Base-by-base conservation (phyloP, 257 asterid genomes). In the Solanum megistacrolobum region DNA sequence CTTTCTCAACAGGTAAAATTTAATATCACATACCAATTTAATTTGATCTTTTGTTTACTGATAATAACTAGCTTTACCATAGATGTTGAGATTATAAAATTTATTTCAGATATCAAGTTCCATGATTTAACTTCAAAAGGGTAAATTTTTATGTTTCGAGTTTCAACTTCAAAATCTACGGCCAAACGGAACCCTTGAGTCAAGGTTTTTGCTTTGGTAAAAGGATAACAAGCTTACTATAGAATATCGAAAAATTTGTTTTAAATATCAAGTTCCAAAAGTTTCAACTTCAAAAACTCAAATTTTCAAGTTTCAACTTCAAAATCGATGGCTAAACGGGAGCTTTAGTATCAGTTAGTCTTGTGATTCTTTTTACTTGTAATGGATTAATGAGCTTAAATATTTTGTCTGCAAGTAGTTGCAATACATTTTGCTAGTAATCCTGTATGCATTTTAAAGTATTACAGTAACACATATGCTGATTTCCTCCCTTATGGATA, bases 1-100 rank as follows among this genome's bases (percentile, higher is more conserved):
- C 91, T 85, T 58, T 1, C 81, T 86, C 96, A 96, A 39, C 98
- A 97, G 98, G 99, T 92, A 72, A 2, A 72, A 21, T 65, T 65
- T 25, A 65, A 18, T 2, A 8, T 73, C 46, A 73, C 29, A 20
- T 74, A 35, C 82, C n/a, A 65, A 25, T 65, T 65, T 71, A 46
- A 46, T 66, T 18, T 32, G 38, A 72, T 73, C 43, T 73, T 68
- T 1, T 62, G 4, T 31, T 31, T 4, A 31, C 39, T 31, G 76
- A 71, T 71, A 8, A 5, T 66, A 66, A 27, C 74, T 27, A 68
- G 36, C 36, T 29, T 29, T 68, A n/a, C 32, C 3, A 65, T 65
- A 65, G 1, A 65, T n/a, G 12, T 65, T 65, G 72, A 25, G 32
- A n/a, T n/a, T 1, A 10, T 25, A n/a, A 65, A 65, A 2, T 1